Evolutionary conservation across 192 early-diverging fungal species (phyloP).

Genomic region (Dissophora ornata): DNA sequence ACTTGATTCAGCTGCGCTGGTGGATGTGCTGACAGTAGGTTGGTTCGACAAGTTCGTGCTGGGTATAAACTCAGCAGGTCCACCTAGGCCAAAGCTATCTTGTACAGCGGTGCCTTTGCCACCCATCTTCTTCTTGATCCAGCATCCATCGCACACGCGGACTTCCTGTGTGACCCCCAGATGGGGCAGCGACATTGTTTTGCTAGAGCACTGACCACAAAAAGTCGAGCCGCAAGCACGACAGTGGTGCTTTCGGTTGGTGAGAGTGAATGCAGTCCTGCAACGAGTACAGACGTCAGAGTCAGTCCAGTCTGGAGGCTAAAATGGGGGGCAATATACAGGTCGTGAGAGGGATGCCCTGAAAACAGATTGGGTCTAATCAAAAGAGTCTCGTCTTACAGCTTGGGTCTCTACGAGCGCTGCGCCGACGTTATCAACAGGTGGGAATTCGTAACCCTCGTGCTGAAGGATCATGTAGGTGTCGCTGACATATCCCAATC

Average conservation of each 20-base stretch:
- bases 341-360: not conserved
- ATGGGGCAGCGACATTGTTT: constrained; percentile 83
- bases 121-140: constrained; percentile 68
- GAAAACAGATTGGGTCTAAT: not conserved
- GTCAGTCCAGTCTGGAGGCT: constrained; percentile 98
- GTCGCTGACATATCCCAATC: constrained; percentile 82
- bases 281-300: constrained; percentile 95
- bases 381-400: constrained; percentile 56
- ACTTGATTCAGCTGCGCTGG: constrained; percentile 3
- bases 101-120: constrained; percentile 25
- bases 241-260: constrained; percentile 99
- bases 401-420: constrained; percentile 88
- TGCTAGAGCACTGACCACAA: constrained; percentile 93
- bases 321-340: too few relatives aligned
- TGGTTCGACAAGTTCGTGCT: constrained; percentile 35
- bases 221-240: constrained; percentile 96
- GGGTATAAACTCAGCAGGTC: constrained; percentile 56
- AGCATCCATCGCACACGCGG: constrained; percentile 96
- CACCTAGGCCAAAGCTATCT: constrained; percentile 32
- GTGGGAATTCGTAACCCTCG: constrained; percentile 82
- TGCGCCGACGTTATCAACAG: constrained; percentile 67
- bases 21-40: constrained; percentile 30
- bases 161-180: constrained; percentile 91
- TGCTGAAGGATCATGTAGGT: constrained; percentile 85
- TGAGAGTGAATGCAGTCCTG: constrained; percentile 90